Percentiles rank a stretch among this genome's conserved stretches.
phyloP scores from a whole-genome alignment of 257 asterid species.

The Parsonsia alboflavescens region DNA sequence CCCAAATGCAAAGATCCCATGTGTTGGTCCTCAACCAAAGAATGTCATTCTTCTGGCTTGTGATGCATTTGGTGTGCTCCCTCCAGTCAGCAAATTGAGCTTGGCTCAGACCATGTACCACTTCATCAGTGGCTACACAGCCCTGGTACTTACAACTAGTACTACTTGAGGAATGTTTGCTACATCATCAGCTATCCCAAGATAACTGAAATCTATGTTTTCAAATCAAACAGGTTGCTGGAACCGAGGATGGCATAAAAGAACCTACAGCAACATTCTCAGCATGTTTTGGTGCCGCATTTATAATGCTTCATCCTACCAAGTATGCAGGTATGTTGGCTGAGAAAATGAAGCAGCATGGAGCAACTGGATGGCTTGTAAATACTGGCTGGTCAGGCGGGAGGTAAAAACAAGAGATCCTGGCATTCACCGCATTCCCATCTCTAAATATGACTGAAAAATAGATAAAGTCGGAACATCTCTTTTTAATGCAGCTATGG shows the following conservation, averaged over 20 bases:
- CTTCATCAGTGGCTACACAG: conserved; percentile 95
- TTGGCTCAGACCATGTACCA: conserved; percentile 92
- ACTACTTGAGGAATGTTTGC: background rate
- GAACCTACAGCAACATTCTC: conserved; percentile 94
- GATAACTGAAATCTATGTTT: background rate
- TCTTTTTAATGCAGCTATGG: conserved; percentile 53
- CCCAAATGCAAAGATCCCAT: conserved; percentile 86
- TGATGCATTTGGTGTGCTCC: conserved; percentile 95
- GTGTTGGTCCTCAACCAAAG: conserved; percentile 93
- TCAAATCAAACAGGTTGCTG: conserved; percentile 61
- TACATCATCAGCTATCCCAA: background rate
- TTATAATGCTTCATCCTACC: conserved; percentile 89
- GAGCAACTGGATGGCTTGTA: conserved; percentile 93
- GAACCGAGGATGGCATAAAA: conserved; percentile 91
- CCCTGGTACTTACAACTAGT: conserved; percentile 41
- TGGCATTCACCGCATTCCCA: background rate
- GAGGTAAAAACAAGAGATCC: conserved; percentile 39
- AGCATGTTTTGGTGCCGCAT: conserved; percentile 97
- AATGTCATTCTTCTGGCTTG: conserved; percentile 87
- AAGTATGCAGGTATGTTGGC: conserved; percentile 88
- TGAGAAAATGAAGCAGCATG: conserved; percentile 78
- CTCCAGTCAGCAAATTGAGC: conserved; percentile 87
- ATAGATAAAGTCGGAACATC: background rate
- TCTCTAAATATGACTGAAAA: background rate
- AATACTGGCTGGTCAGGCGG: conserved; percentile 98